These are phyloP conservation scores for Dichomitus squalens DNA, from an alignment of 1,284 basidiomycete genomes.

Conservation along the genomic window DNA sequence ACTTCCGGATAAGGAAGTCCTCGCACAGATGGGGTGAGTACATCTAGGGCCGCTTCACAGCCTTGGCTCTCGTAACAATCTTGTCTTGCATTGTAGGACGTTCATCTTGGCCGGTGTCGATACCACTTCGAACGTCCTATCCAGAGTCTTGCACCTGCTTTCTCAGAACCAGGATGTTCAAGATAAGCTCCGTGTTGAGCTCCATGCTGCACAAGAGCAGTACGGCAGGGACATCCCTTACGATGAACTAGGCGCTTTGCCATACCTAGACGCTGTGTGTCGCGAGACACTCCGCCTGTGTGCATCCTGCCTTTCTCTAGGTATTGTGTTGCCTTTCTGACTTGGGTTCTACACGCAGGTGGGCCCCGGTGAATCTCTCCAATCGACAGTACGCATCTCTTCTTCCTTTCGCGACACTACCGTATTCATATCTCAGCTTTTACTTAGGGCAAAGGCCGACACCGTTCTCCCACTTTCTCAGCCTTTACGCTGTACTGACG, in stretches of 20 bases:
- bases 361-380: neutral
- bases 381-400: neutral
- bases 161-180: slow-evolving; percentile 4
- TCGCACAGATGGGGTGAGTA: slow-evolving; percentile 37
- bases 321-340: too few relatives aligned
- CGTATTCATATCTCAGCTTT: neutral
- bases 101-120: slow-evolving; percentile 32
- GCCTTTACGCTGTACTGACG: slow-evolving; percentile 27
- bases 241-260: slow-evolving; percentile 32
- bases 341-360: neutral
- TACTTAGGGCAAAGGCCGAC: slow-evolving; percentile 19
- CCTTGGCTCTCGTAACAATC: too few relatives aligned
- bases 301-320: slow-evolving; percentile 12
- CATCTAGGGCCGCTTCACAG: too few relatives aligned
- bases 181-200: slow-evolving; percentile 25
- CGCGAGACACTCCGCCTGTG: slow-evolving; percentile 30
- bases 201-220: slow-evolving; percentile 17
- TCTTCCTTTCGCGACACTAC: slow-evolving; percentile 14
- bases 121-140: slow-evolving; percentile 31
- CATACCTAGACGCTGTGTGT: slow-evolving; percentile 36
- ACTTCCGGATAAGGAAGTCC: slow-evolving; percentile 33
- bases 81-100: slow-evolving; percentile 16
- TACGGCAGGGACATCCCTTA: slow-evolving; percentile 26
- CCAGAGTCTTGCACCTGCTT: slow-evolving; percentile 28
- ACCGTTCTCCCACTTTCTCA: slow-evolving; percentile 28